These are phyloP conservation scores for Echinosophora koreensis DNA, from an alignment of 306 rosid species.

Conservation along the genomic window DNA sequence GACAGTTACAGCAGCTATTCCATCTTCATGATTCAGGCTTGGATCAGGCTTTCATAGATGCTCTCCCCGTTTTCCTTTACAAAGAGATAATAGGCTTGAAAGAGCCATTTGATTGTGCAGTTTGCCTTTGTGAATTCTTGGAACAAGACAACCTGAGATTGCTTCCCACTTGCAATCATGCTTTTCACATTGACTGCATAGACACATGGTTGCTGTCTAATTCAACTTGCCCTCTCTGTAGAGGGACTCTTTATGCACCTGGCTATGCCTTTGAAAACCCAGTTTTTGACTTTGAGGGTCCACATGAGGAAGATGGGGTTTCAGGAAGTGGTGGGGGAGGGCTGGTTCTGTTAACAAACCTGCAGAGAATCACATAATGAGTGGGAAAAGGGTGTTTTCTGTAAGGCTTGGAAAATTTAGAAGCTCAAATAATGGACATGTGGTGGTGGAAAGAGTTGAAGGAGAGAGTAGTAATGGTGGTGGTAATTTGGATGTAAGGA, in stretches of 20 bases:
- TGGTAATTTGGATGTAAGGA: slow-evolving; percentile 80
- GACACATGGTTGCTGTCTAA: slow-evolving; percentile 94
- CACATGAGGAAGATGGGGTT: slow-evolving; percentile 60
- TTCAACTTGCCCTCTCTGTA: slow-evolving; percentile 95
- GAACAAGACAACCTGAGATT: slow-evolving; percentile 81
- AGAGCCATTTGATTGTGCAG: slow-evolving; percentile 96
- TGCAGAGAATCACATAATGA: slow-evolving; percentile 61
- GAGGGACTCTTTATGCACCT: slow-evolving; percentile 73
- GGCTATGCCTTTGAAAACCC: slow-evolving; percentile 73
- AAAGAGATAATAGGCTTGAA: slow-evolving; percentile 77
- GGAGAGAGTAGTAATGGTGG: slow-evolving; percentile 78
- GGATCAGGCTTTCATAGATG: slow-evolving; percentile 92
- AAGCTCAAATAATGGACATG: slow-evolving; percentile 60
- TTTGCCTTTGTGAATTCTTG: slow-evolving; percentile 88
- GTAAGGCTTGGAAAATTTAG: slow-evolving; percentile 88
- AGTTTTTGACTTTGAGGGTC: slow-evolving; percentile 65
- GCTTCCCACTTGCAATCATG: slow-evolving; percentile 89
- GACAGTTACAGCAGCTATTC: slow-evolving; percentile 95
- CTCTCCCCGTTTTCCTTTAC: slow-evolving; percentile 84
- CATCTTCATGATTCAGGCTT: slow-evolving; percentile 95
- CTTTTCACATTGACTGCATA: slow-evolving; percentile 90
- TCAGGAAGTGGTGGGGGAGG: slow-evolving; percentile 52
- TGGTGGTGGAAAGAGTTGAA: slow-evolving; percentile 51
- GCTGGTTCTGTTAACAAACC: slow-evolving; percentile 55
- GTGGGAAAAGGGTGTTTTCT: slow-evolving; percentile 79